Conservation (phyloP, 192 early-diverging fungal genomes). For the Chytriomyces sp. region DNA sequence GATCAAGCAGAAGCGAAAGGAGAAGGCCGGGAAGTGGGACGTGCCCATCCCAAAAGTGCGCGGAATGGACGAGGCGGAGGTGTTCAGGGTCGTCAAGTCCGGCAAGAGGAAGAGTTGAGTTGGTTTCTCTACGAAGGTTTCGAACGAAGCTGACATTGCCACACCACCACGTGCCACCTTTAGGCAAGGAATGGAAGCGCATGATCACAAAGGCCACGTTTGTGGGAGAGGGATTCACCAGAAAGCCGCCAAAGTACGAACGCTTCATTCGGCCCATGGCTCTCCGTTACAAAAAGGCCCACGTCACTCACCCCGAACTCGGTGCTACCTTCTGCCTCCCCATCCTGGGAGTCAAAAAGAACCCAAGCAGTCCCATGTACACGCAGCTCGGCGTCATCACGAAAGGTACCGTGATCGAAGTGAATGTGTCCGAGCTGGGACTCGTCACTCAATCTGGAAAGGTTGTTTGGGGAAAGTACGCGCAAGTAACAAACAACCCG, state of each 20-base stretch:
- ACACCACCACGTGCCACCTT: not conserved
- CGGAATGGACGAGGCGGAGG: slow-evolving; percentile 98
- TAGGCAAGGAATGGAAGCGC: slow-evolving; percentile 95
- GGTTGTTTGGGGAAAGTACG: slow-evolving; percentile 91
- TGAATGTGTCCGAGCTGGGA: slow-evolving; percentile 92
- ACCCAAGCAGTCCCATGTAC: slow-evolving; percentile 92
- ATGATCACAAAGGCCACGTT: slow-evolving; percentile 99
- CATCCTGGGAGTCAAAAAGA: slow-evolving; percentile 98
- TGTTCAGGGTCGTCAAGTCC: slow-evolving; percentile 96
- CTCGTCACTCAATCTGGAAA: slow-evolving; percentile 96
- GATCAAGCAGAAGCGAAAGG: slow-evolving; percentile 99
- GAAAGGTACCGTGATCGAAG: slow-evolving; percentile 97
- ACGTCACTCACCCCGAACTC: slow-evolving; percentile 98
- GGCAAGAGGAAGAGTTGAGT: slow-evolving; percentile 80
- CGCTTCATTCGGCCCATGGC: slow-evolving; percentile 98
- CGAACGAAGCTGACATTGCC: not conserved
- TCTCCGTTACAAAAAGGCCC: slow-evolving; percentile 96
- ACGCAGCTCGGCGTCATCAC: slow-evolving; percentile 97
- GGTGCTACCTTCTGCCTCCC: slow-evolving; percentile 96
- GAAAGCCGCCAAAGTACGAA: slow-evolving; percentile 99
- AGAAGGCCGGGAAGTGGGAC: slow-evolving; percentile 66
- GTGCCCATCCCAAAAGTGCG: slow-evolving; percentile 98
- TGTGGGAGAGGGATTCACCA: slow-evolving; percentile 98
- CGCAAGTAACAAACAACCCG: slow-evolving; percentile 94
- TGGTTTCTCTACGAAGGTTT: not conserved